Evolutionary conservation across 176 grass and related monocot species (phyloP).

Genomic region (Phragmites australis): DNA sequence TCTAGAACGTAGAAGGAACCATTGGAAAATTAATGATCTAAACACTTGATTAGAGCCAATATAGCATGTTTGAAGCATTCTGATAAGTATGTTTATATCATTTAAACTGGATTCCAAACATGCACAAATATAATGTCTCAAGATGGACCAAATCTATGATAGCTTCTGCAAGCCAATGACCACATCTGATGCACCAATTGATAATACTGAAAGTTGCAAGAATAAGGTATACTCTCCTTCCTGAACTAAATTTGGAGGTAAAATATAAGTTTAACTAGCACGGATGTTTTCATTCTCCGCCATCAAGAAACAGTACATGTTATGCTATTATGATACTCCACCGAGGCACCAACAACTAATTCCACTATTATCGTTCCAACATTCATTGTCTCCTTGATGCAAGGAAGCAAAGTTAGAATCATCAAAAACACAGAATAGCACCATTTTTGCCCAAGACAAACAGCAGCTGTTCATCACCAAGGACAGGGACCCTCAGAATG

Average conservation of each 20-base stretch:
- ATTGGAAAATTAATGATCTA: neutral
- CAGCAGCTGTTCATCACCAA: constrained; percentile 1
- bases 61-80: neutral
- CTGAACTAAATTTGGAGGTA: neutral
- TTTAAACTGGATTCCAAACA: neutral
- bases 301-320: neutral
- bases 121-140: neutral
- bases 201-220: too few species aligned
- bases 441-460: neutral
- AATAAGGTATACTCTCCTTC: neutral
- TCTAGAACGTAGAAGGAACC: neutral
- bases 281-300: neutral
- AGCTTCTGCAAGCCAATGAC: constrained; percentile 1
- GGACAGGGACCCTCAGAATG: constrained; percentile 17
- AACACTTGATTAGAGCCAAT: neutral
- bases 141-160: neutral
- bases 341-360: neutral
- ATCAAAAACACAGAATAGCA: neutral
- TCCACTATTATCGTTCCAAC: neutral
- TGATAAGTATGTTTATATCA: neutral
- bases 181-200: neutral
- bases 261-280: neutral
- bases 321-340: neutral
- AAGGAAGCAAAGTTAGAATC: neutral
- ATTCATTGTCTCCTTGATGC: neutral